Conservation (phyloP, 2,329 filamentous ascomycete genomes). For the Chrysoporthe deuterocubensis region DNA sequence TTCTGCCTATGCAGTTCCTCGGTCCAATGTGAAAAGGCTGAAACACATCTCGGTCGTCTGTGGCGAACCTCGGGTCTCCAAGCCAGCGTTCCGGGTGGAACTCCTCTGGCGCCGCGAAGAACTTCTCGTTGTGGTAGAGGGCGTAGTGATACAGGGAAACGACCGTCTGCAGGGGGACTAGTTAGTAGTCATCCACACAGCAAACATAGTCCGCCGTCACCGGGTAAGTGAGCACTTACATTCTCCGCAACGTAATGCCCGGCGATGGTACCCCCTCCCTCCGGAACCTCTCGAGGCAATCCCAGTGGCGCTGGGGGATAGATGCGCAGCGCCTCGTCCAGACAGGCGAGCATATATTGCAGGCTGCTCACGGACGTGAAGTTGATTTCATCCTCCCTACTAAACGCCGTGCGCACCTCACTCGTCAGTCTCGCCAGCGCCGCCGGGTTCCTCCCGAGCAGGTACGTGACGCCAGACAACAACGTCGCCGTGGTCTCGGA, state of each 20-base stretch:
- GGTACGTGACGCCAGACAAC: constrained; percentile 27
- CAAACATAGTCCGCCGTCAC: not conserved
- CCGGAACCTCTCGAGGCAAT: constrained; percentile 20
- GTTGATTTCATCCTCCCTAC: constrained; percentile 39
- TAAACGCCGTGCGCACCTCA: constrained; percentile 42
- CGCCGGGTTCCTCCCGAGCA: constrained; percentile 33
- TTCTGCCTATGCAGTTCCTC: constrained; percentile 39
- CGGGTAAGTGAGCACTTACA: constrained; percentile 9
- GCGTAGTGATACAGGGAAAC: constrained; percentile 39
- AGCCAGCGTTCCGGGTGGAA: constrained; percentile 44
- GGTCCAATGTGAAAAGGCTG: constrained; percentile 40
- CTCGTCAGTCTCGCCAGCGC: constrained; percentile 36
- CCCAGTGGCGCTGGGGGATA: constrained; percentile 37
- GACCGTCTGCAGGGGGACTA: constrained; percentile 32
- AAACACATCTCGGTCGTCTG: constrained; percentile 26
- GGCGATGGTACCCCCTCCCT: constrained; percentile 24
- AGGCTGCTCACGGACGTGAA: constrained; percentile 35
- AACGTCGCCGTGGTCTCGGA: constrained; percentile 30
- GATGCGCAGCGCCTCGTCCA: constrained; percentile 44
- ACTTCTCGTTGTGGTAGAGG: constrained; percentile 35
- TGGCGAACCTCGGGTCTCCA: constrained; percentile 23
- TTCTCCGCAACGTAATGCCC: constrained; percentile 25
- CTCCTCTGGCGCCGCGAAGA: constrained; percentile 38
- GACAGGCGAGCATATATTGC: constrained; percentile 41
- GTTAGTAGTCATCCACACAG: not conserved